Evolutionary conservation across 352 stramenopile genomes (phyloP).

Genomic region (Phytophthora pini): DNA sequence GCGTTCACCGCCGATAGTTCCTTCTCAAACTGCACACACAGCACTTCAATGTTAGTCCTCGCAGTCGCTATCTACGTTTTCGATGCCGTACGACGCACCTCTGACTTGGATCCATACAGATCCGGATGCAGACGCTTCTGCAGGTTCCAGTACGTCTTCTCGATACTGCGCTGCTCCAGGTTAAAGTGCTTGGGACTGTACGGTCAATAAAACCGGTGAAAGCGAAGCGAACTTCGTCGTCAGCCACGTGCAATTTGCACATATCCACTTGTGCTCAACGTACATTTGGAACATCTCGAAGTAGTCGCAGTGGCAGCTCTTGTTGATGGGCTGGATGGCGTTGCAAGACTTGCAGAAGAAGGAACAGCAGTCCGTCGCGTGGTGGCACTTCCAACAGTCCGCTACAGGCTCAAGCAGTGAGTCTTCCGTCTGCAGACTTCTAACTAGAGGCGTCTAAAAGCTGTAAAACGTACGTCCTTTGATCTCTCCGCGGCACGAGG

Average conservation of each 20-base stretch:
- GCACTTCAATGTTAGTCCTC: neutral
- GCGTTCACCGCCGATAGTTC: constrained; percentile 82
- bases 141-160: constrained; percentile 89
- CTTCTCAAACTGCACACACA: constrained; percentile 70
- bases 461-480: constrained; percentile 35
- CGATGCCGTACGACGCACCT: constrained; percentile 44
- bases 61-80: neutral
- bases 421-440: neutral
- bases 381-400: constrained; percentile 86
- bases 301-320: constrained; percentile 79
- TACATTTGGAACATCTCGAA: constrained; percentile 90
- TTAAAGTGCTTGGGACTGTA: constrained; percentile 82
- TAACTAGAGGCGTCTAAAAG: neutral
- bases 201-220: constrained; percentile 1
- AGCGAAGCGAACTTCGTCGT: constrained; percentile 1
- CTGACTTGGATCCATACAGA: constrained; percentile 86
- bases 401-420: constrained; percentile 21
- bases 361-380: constrained; percentile 80
- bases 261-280: constrained; percentile 6
- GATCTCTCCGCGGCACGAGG: constrained; percentile 11
- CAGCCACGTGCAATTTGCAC: constrained; percentile 5
- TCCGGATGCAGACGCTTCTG: constrained; percentile 88
- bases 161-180: constrained; percentile 79
- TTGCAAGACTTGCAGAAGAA: constrained; percentile 87
- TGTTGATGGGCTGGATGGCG: constrained; percentile 79